phyloP scores from a whole-genome alignment of 2,329 filamentous ascomycete species.

The Clonostachys sp. region DNA sequence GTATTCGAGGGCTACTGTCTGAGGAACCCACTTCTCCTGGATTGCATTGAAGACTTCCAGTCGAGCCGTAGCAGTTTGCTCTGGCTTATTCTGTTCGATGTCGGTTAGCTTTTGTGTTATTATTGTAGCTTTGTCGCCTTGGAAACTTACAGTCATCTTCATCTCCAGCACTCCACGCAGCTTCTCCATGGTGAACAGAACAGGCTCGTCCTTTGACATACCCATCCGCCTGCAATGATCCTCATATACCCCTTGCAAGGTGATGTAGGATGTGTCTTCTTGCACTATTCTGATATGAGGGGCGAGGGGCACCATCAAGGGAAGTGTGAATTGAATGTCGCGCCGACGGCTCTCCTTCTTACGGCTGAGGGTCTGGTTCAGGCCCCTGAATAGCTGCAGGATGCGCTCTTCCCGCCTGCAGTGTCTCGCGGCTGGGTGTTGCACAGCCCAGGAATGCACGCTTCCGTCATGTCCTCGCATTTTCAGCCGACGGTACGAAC shows the following conservation, averaged over 20 bases:
- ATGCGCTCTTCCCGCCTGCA: slow-evolving; percentile 94
- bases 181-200: slow-evolving; percentile 94
- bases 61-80: slow-evolving; percentile 67
- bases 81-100: slow-evolving; percentile 54
- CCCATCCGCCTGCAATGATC: slow-evolving; percentile 87
- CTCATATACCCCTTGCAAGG: slow-evolving; percentile 91
- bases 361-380: slow-evolving; percentile 87
- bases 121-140: background rate
- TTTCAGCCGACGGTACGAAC: slow-evolving; percentile 87
- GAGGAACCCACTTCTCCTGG: slow-evolving; percentile 87
- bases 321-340: slow-evolving; percentile 93
- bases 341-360: slow-evolving; percentile 92
- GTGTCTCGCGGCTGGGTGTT: slow-evolving; percentile 89
- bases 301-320: slow-evolving; percentile 90
- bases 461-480: slow-evolving; percentile 98
- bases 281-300: slow-evolving; percentile 94
- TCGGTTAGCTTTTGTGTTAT: background rate
- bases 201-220: slow-evolving; percentile 90
- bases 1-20: slow-evolving; percentile 77
- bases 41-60: slow-evolving; percentile 94
- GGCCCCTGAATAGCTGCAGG: slow-evolving; percentile 91
- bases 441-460: slow-evolving; percentile 92
- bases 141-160: slow-evolving; percentile 51
- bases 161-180: slow-evolving; percentile 71
- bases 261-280: slow-evolving; percentile 91